Conservation (phyloP, 441 rosid genomes). For the Theobroma grandiflorum region DNA sequence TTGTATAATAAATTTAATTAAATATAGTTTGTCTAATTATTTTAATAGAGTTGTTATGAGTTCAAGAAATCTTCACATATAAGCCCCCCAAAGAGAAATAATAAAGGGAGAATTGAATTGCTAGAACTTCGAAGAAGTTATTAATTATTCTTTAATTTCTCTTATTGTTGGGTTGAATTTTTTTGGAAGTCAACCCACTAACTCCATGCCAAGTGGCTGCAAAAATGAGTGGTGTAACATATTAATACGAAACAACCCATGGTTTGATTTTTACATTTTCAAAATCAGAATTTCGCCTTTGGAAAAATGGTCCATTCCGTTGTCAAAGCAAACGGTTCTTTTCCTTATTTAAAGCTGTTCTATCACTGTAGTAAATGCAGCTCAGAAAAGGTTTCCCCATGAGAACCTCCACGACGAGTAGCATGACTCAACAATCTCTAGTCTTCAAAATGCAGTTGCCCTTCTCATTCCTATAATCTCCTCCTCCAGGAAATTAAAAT, state of each 20-base stretch:
- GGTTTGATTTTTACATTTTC: not conserved
- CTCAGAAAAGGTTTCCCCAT: no score
- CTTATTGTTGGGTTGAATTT: not conserved
- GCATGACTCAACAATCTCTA: no score
- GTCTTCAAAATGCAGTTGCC: no score
- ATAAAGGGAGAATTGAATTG: not conserved
- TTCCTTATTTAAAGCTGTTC: not conserved
- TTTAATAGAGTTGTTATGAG: not conserved
- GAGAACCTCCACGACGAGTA: no score
- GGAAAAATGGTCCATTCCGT: not conserved
- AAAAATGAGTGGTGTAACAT: not conserved
- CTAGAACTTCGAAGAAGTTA: not conserved
- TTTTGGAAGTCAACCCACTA: not conserved
- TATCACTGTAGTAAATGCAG: not conserved
- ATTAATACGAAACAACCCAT: not conserved
- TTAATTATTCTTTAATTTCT: not conserved
- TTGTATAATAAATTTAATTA: no score
- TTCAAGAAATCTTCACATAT: not conserved
- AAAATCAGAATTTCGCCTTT: not conserved
- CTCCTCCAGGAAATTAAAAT: no score
- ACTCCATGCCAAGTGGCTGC: not conserved
- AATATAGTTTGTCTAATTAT: no score
- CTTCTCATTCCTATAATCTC: no score
- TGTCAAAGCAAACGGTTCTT: not conserved
- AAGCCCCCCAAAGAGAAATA: no score